phyloP scores from a whole-genome alignment of 495 filamentous ascomycete species.

The Hypoxylon trugodes region DNA sequence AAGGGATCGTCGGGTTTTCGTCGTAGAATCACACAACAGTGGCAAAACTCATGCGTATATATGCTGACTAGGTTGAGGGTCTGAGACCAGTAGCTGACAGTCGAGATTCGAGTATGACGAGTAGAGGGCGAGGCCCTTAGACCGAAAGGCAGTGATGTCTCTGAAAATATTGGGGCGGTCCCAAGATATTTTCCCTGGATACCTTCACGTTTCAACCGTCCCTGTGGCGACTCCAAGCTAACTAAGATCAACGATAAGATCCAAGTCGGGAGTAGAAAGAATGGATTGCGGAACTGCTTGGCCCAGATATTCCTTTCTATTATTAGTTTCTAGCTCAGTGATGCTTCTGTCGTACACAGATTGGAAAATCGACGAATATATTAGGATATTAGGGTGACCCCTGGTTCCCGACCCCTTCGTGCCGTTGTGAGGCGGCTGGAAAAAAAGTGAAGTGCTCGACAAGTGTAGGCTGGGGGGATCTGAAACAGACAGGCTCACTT shows the following conservation, averaged over 20 bases:
- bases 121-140: background rate
- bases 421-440: conserved; percentile 26
- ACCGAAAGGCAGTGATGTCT: conserved; percentile 10
- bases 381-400: background rate
- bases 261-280: conserved; percentile 6
- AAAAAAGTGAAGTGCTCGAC: conserved; percentile 14
- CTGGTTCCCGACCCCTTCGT: conserved; percentile 6
- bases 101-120: conserved; percentile 23
- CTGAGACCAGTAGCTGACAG: conserved; percentile 12
- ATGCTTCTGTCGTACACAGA: background rate
- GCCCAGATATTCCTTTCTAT: conserved; percentile 4
- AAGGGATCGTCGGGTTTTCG: conserved; percentile 11
- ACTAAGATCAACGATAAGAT: conserved; percentile 10
- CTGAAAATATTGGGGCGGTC: background rate
- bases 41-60: conserved; percentile 18
- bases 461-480: conserved; percentile 26
- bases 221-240: conserved; percentile 10
- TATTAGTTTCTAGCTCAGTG: background rate
- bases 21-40: conserved; percentile 24
- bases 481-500: conserved; percentile 27
- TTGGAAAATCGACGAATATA: conserved; percentile 6
- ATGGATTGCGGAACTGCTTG: background rate
- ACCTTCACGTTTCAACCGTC: background rate
- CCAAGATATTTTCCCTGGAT: conserved; percentile 2
- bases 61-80: conserved; percentile 8